Conservation (phyloP, 352 stramenopile genomes). For the Phytophthora podocarpi region DNA sequence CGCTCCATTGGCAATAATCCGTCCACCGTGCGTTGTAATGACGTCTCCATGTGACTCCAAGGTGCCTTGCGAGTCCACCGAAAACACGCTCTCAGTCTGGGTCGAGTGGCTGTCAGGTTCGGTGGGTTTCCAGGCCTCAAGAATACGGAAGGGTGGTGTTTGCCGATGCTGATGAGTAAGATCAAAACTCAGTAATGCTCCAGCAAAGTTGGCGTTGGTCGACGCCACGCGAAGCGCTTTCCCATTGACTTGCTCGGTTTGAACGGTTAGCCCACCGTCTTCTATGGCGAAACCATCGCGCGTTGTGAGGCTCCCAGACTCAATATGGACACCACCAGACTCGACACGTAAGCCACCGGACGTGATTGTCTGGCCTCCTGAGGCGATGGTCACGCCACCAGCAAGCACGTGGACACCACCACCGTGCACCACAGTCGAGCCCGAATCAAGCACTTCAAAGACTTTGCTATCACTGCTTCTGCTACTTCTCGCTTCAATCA, state of each 20-base stretch:
- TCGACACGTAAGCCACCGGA: constrained; percentile 63
- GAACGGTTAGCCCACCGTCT: constrained; percentile 61
- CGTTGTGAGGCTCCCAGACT: constrained; percentile 54
- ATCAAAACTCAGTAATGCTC: constrained; percentile 55
- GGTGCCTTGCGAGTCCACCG: constrained; percentile 51
- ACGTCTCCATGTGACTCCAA: constrained; percentile 60
- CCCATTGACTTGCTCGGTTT: constrained; percentile 50
- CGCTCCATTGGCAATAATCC: constrained; percentile 54
- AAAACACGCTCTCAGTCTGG: constrained; percentile 35
- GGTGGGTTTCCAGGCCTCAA: constrained; percentile 41
- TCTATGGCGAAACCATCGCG: constrained; percentile 62
- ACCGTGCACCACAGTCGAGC: constrained; percentile 54
- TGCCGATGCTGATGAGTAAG: constrained; percentile 33
- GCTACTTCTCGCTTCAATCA: constrained; percentile 39
- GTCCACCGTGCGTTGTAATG: constrained; percentile 43
- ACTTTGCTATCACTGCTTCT: constrained; percentile 33
- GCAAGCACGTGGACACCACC: constrained; percentile 57
- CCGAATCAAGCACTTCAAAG: constrained; percentile 64
- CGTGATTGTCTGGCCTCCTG: constrained; percentile 63
- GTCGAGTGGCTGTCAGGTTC: neutral
- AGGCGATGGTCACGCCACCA: constrained; percentile 57
- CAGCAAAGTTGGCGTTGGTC: constrained; percentile 55
- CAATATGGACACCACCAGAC: constrained; percentile 60
- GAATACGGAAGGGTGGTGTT: constrained; percentile 46
- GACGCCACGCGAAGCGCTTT: constrained; percentile 50